A percentile compares a stretch with the other conserved stretches of the same genome.
Conservation (phyloP, 805 yeast species). For the Lachancea meyersii region DNA sequence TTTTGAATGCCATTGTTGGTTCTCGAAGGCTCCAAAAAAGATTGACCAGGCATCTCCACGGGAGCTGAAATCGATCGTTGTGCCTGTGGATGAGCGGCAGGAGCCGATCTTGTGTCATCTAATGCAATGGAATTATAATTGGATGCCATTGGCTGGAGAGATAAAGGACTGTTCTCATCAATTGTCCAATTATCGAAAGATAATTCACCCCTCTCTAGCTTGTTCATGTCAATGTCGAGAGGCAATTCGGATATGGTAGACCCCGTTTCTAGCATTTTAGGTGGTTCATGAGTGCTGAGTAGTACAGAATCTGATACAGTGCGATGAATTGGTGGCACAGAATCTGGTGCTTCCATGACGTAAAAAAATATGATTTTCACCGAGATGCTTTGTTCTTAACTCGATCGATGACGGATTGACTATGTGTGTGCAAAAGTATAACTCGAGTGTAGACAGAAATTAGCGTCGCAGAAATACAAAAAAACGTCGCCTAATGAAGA, state of each 20-base stretch:
- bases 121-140: not conserved
- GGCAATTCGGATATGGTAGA: conserved; percentile 5
- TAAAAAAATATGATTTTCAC: not conserved
- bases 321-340: not conserved
- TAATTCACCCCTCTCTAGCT: conserved; percentile 7
- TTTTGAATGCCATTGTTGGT: not conserved
- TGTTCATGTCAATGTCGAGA: conserved; percentile 5
- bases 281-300: not conserved
- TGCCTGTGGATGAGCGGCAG: not conserved
- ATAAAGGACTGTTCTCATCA: conserved; percentile 1
- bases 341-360: not conserved
- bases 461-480: too few relatives aligned
- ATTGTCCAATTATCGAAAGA: not conserved
- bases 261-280: not conserved
- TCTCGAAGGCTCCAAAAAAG: not conserved
- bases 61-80: not conserved
- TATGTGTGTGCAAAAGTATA: too few relatives aligned
- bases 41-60: not conserved
- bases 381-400: too few relatives aligned
- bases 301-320: not conserved
- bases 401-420: too few relatives aligned
- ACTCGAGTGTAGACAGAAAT: too few relatives aligned
- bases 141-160: not conserved
- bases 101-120: not conserved
- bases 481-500: too few relatives aligned